A percentile compares a stretch with the other conserved stretches of the same genome.
Conservation (phyloP, 1,284 basidiomycete genomes). For the Puccinia hordei region DNA sequence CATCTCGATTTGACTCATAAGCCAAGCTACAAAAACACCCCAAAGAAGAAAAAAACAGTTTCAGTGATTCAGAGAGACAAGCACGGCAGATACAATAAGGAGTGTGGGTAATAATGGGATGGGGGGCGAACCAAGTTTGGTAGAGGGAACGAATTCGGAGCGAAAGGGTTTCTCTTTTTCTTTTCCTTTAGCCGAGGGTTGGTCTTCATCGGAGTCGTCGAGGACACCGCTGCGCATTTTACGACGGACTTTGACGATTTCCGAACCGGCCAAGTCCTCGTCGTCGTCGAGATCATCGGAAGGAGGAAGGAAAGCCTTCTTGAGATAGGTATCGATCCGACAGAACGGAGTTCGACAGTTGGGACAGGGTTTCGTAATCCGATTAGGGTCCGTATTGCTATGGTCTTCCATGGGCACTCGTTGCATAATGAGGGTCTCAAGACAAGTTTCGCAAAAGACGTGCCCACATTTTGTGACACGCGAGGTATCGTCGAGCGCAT, state of each 20-base stretch:
- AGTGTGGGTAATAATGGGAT: neutral
- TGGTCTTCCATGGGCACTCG: neutral
- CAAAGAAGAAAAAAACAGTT: neutral
- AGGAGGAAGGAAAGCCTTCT: slow-evolving; percentile 17
- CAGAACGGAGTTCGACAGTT: slow-evolving; percentile 34
- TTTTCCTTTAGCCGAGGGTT: slow-evolving; percentile 1
- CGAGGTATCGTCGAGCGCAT: slow-evolving; percentile 26
- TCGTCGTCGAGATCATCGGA: neutral
- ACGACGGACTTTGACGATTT: neutral
- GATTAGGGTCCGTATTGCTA: neutral
- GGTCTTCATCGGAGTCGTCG: slow-evolving; percentile 25
- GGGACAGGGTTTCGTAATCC: slow-evolving; percentile 28
- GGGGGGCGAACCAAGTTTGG: slow-evolving; percentile 14
- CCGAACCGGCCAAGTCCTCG: neutral
- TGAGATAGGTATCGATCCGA: slow-evolving; percentile 16
- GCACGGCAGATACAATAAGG: too few relatives aligned
- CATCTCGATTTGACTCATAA: slow-evolving; percentile 8
- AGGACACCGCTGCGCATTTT: slow-evolving; percentile 6
- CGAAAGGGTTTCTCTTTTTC: neutral
- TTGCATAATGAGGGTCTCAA: slow-evolving; percentile 5
- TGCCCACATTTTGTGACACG: slow-evolving; percentile 25
- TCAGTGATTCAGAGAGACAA: neutral
- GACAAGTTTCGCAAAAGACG: slow-evolving; percentile 25
- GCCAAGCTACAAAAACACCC: neutral
- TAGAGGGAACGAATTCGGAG: slow-evolving; percentile 17